Evolutionary conservation across 2,329 filamentous ascomycete genomes (phyloP).

Genomic region (Pestalotiopsis sp.): DNA sequence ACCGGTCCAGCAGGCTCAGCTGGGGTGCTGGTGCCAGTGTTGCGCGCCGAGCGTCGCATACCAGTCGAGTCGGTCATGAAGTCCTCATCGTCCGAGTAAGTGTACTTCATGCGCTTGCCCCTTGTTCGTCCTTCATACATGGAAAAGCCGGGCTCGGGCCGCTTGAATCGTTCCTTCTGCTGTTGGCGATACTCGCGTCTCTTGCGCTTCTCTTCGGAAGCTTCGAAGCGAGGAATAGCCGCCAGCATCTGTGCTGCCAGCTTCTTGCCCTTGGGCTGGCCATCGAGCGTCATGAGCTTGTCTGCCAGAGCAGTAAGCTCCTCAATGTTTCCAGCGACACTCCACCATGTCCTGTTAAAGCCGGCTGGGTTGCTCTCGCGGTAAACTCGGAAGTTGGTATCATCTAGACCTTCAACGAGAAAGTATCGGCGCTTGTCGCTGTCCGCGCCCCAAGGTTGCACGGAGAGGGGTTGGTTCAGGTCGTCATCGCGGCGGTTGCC

Average conservation of each 20-base stretch:
- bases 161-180: slow-evolving; percentile 84
- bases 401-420: slow-evolving; percentile 89
- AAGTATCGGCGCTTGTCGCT: slow-evolving; percentile 92
- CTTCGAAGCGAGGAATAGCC: slow-evolving; percentile 88
- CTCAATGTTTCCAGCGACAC: slow-evolving; percentile 86
- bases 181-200: slow-evolving; percentile 88
- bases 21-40: slow-evolving; percentile 74
- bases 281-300: slow-evolving; percentile 77
- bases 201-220: slow-evolving; percentile 93
- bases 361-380: slow-evolving; percentile 85
- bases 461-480: slow-evolving; percentile 82
- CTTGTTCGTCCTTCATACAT: slow-evolving; percentile 95
- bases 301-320: slow-evolving; percentile 77
- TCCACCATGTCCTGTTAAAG: slow-evolving; percentile 84
- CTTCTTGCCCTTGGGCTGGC: slow-evolving; percentile 77
- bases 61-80: slow-evolving; percentile 66
- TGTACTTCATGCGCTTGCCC: slow-evolving; percentile 96
- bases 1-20: slow-evolving; percentile 64
- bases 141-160: slow-evolving; percentile 87
- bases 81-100: slow-evolving; percentile 86
- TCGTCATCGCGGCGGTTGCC: slow-evolving; percentile 80
- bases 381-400: slow-evolving; percentile 93
- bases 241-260: slow-evolving; percentile 77
- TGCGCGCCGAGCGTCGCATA: slow-evolving; percentile 70
- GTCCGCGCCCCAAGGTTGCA: slow-evolving; percentile 89